Evolutionary conservation across 768 basidiomycete species (phyloP).

Genomic region (Tylopilus balloui): DNA sequence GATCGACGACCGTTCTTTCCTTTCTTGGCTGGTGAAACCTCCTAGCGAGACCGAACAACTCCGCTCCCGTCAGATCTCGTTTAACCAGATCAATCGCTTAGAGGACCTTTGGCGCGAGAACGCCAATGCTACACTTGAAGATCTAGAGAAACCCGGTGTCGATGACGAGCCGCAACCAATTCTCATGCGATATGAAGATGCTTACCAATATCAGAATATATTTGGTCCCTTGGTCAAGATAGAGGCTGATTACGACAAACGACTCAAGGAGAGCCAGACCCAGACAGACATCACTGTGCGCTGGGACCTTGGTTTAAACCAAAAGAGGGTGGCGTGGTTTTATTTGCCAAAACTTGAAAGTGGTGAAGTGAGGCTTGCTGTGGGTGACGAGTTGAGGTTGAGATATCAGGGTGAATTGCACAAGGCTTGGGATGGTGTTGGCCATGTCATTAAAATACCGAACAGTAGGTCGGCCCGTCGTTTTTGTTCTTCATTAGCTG

Average conservation of each 20-base stretch:
- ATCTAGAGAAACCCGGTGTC: slow-evolving; percentile 94
- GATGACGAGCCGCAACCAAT: slow-evolving; percentile 97
- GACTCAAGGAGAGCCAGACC: slow-evolving; percentile 96
- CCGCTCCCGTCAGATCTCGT: slow-evolving; percentile 93
- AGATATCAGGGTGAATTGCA: slow-evolving; percentile 87
- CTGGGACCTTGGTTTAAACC: slow-evolving; percentile 98
- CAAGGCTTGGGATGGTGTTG: slow-evolving; percentile 95
- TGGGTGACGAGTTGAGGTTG: slow-evolving; percentile 91
- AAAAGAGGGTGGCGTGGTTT: slow-evolving; percentile 99
- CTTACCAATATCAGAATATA: slow-evolving; percentile 99
- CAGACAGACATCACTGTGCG: slow-evolving; percentile 94
- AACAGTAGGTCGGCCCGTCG: slow-evolving; percentile 65
- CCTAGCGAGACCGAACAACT: slow-evolving; percentile 96
- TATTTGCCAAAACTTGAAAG: slow-evolving; percentile 93
- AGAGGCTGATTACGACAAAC: slow-evolving; percentile 98
- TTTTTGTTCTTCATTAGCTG: background rate
- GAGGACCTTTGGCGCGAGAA: slow-evolving; percentile 99
- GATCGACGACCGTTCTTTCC: slow-evolving; percentile 96
- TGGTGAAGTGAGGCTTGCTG: slow-evolving; percentile 94
- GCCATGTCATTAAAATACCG: slow-evolving; percentile 98
- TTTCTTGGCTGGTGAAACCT: slow-evolving; percentile 99
- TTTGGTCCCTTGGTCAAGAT: slow-evolving; percentile 99
- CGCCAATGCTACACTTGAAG: slow-evolving; percentile 88
- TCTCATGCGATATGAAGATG: slow-evolving; percentile 89
- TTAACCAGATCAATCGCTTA: slow-evolving; percentile 93